phyloP scores from a whole-genome alignment of 192 early-diverging fungal genomes.

The Umbelopsis isabellina region DNA sequence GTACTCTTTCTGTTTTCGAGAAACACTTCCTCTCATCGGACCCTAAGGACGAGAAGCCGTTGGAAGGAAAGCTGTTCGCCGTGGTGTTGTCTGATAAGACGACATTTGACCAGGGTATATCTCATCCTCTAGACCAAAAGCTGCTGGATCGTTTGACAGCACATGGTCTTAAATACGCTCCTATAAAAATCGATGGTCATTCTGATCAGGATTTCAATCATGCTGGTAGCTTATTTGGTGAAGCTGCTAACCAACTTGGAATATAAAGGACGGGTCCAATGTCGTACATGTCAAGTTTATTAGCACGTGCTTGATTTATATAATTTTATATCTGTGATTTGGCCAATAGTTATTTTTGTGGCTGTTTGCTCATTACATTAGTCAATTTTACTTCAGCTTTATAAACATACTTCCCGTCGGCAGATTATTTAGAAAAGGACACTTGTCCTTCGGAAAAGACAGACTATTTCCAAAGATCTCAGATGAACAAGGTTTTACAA shows the following conservation, averaged over 20 bases:
- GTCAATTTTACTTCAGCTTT: no score
- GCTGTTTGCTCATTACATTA: no score
- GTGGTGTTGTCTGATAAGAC: constrained; percentile 22
- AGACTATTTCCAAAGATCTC: no score
- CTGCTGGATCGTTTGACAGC: neutral
- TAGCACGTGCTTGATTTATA: no score
- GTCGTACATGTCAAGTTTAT: neutral
- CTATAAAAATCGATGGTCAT: neutral
- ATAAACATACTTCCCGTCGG: no score
- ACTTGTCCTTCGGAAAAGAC: no score
- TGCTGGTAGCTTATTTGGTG: neutral
- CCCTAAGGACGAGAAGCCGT: constrained; percentile 5
- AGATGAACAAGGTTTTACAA: no score
- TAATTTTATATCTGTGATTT: no score
- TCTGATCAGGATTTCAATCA: constrained; percentile 9
- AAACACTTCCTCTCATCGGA: constrained; percentile 18
- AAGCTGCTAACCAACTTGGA: neutral
- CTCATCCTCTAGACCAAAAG: constrained; percentile 1
- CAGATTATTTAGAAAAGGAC: no score
- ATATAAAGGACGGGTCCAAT: neutral
- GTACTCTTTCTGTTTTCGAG: constrained; percentile 22
- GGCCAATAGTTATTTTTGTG: no score
- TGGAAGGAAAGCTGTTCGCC: constrained; percentile 16
- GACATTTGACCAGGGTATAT: constrained; percentile 23
- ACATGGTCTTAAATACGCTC: constrained; percentile 5